phyloP scores from a whole-genome alignment of 1,284 basidiomycete genomes.

The Cutaneotrichosporon cavernicola region DNA sequence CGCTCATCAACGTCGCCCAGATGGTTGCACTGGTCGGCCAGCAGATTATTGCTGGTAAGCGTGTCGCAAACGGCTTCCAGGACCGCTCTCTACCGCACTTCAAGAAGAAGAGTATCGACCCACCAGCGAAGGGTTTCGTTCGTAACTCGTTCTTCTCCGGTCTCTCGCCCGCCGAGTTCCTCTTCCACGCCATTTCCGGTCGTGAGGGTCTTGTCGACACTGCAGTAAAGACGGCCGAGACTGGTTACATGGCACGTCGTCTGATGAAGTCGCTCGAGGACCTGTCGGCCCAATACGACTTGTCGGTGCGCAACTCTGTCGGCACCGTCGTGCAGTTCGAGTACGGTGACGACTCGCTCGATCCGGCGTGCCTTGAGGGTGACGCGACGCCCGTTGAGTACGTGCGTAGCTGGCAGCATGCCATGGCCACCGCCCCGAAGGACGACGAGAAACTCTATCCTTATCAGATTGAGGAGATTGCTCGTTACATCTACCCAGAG shows the following conservation, averaged over 20 bases:
- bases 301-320: conserved; percentile 92
- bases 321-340: conserved; percentile 98
- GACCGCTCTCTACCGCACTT: conserved; percentile 98
- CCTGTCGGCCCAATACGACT: conserved; percentile 92
- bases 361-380: conserved; percentile 93
- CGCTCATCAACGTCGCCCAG: conserved; percentile 98
- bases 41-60: conserved; percentile 96
- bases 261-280: conserved; percentile 99
- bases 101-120: conserved; percentile 94
- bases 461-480: conserved; percentile 78
- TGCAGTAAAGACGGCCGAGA: conserved; percentile 99
- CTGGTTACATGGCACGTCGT: conserved; percentile 98
- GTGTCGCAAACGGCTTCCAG: conserved; percentile 98
- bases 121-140: conserved; percentile 97
- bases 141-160: conserved; percentile 96
- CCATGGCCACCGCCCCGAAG: conserved; percentile 65
- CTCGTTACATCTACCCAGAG: conserved; percentile 58
- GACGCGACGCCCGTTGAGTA: conserved; percentile 91
- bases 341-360: conserved; percentile 96
- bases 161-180: conserved; percentile 91
- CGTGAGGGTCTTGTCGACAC: conserved; percentile 99
- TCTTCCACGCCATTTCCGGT: conserved; percentile 99
- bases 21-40: conserved; percentile 99
- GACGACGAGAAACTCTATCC: conserved; percentile 71
- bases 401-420: conserved; percentile 82